Evolutionary conservation across 768 basidiomycete species (phyloP).

Genomic region (Calocybe indica): DNA sequence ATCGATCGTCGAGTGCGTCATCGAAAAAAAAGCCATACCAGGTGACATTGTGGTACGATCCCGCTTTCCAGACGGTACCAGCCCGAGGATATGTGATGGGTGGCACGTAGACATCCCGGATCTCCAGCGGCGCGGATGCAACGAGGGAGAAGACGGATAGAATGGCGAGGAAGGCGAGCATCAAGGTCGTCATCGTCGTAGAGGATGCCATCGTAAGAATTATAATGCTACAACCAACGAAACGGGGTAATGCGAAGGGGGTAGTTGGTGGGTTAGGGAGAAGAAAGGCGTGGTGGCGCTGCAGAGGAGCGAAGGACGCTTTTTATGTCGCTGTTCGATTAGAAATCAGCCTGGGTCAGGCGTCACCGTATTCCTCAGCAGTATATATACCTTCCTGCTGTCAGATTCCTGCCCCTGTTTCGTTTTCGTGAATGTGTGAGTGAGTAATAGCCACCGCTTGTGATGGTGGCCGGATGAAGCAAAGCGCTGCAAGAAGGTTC

Average conservation of each 20-base stretch:
- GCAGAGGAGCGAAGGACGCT: too few relatives aligned
- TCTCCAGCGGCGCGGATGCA: constrained; percentile 22
- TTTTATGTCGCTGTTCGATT: too few relatives aligned
- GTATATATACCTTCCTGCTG: too few relatives aligned
- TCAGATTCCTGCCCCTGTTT: too few relatives aligned
- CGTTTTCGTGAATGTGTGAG: too few relatives aligned
- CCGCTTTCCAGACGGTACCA: constrained; percentile 34
- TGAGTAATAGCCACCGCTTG: too few relatives aligned
- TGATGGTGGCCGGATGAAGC: too few relatives aligned
- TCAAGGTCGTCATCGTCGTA: constrained; percentile 9
- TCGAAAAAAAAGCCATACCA: constrained; percentile 26
- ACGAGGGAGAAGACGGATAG: constrained; percentile 19
- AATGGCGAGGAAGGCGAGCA: constrained; percentile 13
- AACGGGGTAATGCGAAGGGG: not conserved
- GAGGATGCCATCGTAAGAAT: constrained; percentile 3
- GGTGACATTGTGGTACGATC: constrained; percentile 32
- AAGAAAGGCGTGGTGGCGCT: too few relatives aligned
- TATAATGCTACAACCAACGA: not conserved
- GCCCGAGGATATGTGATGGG: constrained; percentile 29
- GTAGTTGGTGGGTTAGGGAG: not conserved
- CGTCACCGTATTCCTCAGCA: too few relatives aligned
- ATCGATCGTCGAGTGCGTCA: not conserved
- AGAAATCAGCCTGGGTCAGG: too few relatives aligned
- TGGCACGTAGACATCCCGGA: constrained; percentile 46
- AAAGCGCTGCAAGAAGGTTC: too few relatives aligned